Conservation (phyloP, 257 asterid species). For the Plantago ovata region DNA sequence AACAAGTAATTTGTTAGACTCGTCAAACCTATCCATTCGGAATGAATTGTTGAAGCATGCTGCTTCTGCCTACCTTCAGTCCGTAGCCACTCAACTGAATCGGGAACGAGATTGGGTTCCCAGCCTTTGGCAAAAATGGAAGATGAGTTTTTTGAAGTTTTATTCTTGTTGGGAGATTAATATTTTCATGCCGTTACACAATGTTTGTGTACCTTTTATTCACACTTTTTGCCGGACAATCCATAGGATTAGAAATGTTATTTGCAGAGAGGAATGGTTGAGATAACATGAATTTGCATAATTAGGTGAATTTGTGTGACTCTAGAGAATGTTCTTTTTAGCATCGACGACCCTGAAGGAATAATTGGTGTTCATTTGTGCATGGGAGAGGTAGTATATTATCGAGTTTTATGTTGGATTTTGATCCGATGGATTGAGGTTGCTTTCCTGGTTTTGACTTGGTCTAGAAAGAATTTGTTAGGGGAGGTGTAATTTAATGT, state of each 20-base stretch:
- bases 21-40: constrained; percentile 38
- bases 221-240: constrained; percentile 25
- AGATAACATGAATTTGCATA: background rate
- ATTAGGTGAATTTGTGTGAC: background rate
- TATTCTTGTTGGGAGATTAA: constrained; percentile 27
- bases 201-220: constrained; percentile 24
- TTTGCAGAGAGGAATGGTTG: constrained; percentile 6
- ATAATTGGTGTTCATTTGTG: too few relatives aligned
- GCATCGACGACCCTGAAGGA: too few relatives aligned
- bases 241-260: constrained; percentile 26
- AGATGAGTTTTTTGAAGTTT: constrained; percentile 9
- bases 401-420: too few relatives aligned
- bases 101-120: constrained; percentile 26
- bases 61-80: constrained; percentile 63
- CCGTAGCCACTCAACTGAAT: constrained; percentile 36
- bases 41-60: constrained; percentile 66
- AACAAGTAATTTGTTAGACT: constrained; percentile 20
- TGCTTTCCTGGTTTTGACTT: too few relatives aligned
- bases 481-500: too few relatives aligned
- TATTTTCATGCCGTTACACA: constrained; percentile 21
- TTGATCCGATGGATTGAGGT: too few relatives aligned
- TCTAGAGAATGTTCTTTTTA: too few relatives aligned
- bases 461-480: too few relatives aligned
- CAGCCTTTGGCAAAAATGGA: constrained; percentile 28
- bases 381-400: too few relatives aligned